phyloP scores from a whole-genome alignment of 768 basidiomycete species.

The Boletus huronensis region DNA sequence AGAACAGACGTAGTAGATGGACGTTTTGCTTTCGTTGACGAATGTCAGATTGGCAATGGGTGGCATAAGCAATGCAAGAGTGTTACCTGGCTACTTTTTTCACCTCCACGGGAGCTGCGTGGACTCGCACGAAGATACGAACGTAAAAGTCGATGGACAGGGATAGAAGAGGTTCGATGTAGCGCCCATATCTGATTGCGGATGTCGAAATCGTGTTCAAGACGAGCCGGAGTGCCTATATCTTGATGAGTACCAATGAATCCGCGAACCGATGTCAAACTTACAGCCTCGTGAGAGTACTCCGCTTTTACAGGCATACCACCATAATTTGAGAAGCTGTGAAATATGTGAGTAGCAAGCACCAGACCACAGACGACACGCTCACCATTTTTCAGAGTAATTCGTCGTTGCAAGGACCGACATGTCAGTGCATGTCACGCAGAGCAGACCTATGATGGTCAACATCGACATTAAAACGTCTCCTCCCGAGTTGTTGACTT shows the following conservation, averaged over 20 bases:
- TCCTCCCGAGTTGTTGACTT: slow-evolving; percentile 16
- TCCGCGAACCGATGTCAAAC: slow-evolving; percentile 22
- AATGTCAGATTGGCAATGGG: slow-evolving; percentile 1
- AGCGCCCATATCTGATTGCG: slow-evolving; percentile 89
- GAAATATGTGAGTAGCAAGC: background rate
- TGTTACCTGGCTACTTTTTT: slow-evolving; percentile 79
- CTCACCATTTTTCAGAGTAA: slow-evolving; percentile 94
- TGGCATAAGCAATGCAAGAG: background rate
- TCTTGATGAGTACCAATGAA: background rate
- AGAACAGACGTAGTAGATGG: slow-evolving; percentile 79
- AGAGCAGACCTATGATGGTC: slow-evolving; percentile 61
- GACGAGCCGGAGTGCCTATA: slow-evolving; percentile 86
- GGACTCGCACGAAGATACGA: slow-evolving; percentile 81
- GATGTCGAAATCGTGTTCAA: slow-evolving; percentile 81
- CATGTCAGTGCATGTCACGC: slow-evolving; percentile 95
- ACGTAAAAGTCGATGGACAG: slow-evolving; percentile 98
- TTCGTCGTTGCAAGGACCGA: slow-evolving; percentile 91
- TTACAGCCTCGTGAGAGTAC: slow-evolving; percentile 89
- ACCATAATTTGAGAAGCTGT: slow-evolving; percentile 92
- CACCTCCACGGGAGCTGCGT: slow-evolving; percentile 72
- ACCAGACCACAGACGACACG: background rate
- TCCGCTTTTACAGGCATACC: slow-evolving; percentile 89
- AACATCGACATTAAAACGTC: background rate
- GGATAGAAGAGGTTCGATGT: slow-evolving; percentile 83
- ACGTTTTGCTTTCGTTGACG: slow-evolving; percentile 63